Conservation (phyloP, 2,329 filamentous ascomycete species). For the Scedosporium dehoogii region DNA sequence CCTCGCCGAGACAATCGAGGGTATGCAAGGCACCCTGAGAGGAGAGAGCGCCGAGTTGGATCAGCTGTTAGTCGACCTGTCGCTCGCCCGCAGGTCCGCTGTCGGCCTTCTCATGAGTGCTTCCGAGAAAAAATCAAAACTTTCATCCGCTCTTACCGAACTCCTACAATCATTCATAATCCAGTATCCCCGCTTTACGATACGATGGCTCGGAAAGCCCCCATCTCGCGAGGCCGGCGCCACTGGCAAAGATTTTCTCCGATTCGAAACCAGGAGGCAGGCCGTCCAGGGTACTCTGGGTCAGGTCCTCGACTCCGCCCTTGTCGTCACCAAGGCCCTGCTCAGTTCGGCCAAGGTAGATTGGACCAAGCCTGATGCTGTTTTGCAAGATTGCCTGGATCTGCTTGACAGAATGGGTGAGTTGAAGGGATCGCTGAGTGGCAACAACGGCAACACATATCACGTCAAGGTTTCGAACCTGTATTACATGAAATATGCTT, state of each 20-base stretch:
- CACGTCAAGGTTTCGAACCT: conserved; percentile 61
- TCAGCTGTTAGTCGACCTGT: conserved; percentile 48
- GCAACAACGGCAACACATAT: conserved; percentile 30
- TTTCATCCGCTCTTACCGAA: conserved; percentile 14
- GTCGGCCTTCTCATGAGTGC: conserved; percentile 33
- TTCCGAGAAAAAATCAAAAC: neutral
- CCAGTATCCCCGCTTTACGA: conserved; percentile 48
- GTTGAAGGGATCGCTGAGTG: conserved; percentile 15
- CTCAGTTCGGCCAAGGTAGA: conserved; percentile 35
- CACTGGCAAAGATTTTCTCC: conserved; percentile 45
- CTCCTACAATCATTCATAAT: conserved; percentile 47
- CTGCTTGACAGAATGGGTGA: conserved; percentile 44
- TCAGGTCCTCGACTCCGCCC: conserved; percentile 48
- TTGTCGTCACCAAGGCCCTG: conserved; percentile 44
- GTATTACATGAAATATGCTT: conserved; percentile 55
- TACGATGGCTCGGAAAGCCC: conserved; percentile 51
- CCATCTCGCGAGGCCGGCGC: conserved; percentile 33
- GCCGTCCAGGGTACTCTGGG: conserved; percentile 40
- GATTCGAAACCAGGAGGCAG: conserved; percentile 51
- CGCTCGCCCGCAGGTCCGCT: conserved; percentile 42
- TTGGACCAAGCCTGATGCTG: conserved; percentile 47
- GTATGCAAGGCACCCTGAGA: conserved; percentile 48
- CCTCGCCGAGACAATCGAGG: conserved; percentile 38
- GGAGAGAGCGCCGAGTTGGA: conserved; percentile 51
- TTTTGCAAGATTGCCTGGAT: conserved; percentile 44